Evolutionary conservation across 176 grass and related monocot species (phyloP), one percentile per base, ranked within the genome.

Genomic region (Carex parvula): DNA sequence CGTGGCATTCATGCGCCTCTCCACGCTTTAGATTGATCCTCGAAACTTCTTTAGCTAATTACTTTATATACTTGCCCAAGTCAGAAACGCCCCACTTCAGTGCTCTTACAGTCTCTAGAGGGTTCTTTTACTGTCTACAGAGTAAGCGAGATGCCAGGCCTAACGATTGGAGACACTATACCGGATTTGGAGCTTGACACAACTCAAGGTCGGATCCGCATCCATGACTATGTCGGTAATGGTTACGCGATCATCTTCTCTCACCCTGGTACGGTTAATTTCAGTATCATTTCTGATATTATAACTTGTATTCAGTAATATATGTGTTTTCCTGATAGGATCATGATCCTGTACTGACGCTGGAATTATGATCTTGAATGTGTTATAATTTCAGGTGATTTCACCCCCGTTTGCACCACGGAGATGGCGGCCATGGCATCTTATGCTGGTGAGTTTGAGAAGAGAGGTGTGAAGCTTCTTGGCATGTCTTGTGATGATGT

Each of bases 331-430:
- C n/a, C n/a, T n/a, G 0, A 3, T 37, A 37, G 35, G 35, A 37
- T 37, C 35, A 37, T 44, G 18, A 55, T 6, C 12, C 53, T 41
- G 46, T 16, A 44, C 37, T 79, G 29, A 58, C 0, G 3, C 20
- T 68, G 30, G n/a, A 54, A 5, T 37, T 26, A 17, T 56, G 18
- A 30, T 56, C 0, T 16, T 32, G 1, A 13, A 13, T 84, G 8
- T 59, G 37, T 2, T 3, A 0, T 3, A 11, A 0, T 17, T 42
- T 29, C 84, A 97, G 91, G 70, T 2, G 95, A 98, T 39, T 98
- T 95, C 85, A 93, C 95, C 4, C 95, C 88, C 16, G 95, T 98
- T 15, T 98, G 95, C 95, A 98, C 91, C 35, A 95, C 95, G 80
- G 95, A 98, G 92, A 30, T 98, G 91, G 81, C 87, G 4, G 84